Conservation (phyloP, 345 rosid species). For the Theobroma cacao region DNA sequence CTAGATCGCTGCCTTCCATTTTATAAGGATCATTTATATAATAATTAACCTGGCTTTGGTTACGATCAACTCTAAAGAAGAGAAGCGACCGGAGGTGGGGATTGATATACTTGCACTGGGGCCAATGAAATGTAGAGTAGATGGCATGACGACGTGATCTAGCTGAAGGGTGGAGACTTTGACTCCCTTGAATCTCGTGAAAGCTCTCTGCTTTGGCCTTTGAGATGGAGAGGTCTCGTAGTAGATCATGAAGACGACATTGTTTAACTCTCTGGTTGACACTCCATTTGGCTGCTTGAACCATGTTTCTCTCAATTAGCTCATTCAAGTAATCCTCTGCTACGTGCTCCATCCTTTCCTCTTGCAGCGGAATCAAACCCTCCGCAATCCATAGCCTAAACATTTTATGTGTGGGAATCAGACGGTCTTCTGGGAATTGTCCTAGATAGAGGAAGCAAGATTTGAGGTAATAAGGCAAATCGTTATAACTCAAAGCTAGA, state of each 20-base stretch:
- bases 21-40: slow-evolving; percentile 13
- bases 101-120: not conserved
- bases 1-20: slow-evolving; percentile 12
- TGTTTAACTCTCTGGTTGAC: slow-evolving; percentile 15
- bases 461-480: slow-evolving; percentile 29
- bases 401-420: slow-evolving; percentile 16
- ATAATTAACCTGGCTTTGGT: not conserved
- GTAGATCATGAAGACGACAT: slow-evolving; percentile 22
- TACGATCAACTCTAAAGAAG: slow-evolving; percentile 15
- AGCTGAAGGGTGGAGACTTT: not conserved
- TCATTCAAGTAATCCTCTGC: slow-evolving; percentile 31
- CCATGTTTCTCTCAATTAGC: slow-evolving; percentile 25
- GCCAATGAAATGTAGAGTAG: slow-evolving; percentile 6
- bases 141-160: slow-evolving; percentile 9
- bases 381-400: slow-evolving; percentile 27
- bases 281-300: slow-evolving; percentile 27
- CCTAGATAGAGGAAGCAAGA: slow-evolving; percentile 29
- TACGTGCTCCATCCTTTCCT: slow-evolving; percentile 24
- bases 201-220: slow-evolving; percentile 25
- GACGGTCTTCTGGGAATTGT: slow-evolving; percentile 27
- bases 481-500: slow-evolving; percentile 30
- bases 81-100: slow-evolving; percentile 14
- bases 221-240: slow-evolving; percentile 23
- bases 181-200: slow-evolving; percentile 13
- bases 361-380: slow-evolving; percentile 23